These are phyloP conservation scores for Yarrowia deformans DNA, from an alignment of 805 yeast species.

Conservation along the genomic window DNA sequence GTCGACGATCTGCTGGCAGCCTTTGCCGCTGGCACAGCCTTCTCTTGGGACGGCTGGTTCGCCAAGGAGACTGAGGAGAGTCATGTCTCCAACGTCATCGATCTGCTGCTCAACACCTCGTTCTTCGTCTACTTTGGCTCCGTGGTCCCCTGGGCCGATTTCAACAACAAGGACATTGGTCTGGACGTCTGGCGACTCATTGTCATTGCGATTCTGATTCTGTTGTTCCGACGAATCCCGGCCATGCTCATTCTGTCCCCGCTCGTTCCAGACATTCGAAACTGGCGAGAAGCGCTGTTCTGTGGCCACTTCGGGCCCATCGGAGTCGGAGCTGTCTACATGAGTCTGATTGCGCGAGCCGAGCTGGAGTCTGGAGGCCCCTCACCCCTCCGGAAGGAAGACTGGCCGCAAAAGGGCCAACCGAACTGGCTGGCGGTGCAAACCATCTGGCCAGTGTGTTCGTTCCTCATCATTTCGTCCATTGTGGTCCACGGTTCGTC, in stretches of 20 bases:
- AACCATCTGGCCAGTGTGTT: slow-evolving; percentile 80
- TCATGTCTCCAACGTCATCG: slow-evolving; percentile 90
- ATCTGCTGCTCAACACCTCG: slow-evolving; percentile 78
- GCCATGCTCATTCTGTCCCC: slow-evolving; percentile 78
- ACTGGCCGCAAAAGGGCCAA: slow-evolving; percentile 55
- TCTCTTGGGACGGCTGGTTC: slow-evolving; percentile 93
- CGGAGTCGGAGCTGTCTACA: slow-evolving; percentile 92
- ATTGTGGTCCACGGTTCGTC: slow-evolving; percentile 92
- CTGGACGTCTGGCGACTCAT: slow-evolving; percentile 80
- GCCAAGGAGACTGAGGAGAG: slow-evolving; percentile 82
- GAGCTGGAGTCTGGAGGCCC: slow-evolving; percentile 67
- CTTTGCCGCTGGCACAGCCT: slow-evolving; percentile 92
- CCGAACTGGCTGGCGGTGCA: slow-evolving; percentile 67
- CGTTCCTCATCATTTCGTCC: slow-evolving; percentile 80
- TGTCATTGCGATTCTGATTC: slow-evolving; percentile 72
- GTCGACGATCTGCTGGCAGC: slow-evolving; percentile 88
- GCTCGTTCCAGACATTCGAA: slow-evolving; percentile 81
- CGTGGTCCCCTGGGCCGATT: slow-evolving; percentile 85
- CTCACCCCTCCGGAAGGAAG: slow-evolving; percentile 59
- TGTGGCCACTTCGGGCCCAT: slow-evolving; percentile 97
- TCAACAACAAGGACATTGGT: slow-evolving; percentile 68
- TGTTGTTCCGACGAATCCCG: slow-evolving; percentile 82
- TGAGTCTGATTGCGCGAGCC: slow-evolving; percentile 77
- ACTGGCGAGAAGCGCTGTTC: slow-evolving; percentile 93
- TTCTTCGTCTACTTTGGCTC: slow-evolving; percentile 92